Conservation (phyloP, 1,284 basidiomycete genomes). For the Marasmius oreades region DNA sequence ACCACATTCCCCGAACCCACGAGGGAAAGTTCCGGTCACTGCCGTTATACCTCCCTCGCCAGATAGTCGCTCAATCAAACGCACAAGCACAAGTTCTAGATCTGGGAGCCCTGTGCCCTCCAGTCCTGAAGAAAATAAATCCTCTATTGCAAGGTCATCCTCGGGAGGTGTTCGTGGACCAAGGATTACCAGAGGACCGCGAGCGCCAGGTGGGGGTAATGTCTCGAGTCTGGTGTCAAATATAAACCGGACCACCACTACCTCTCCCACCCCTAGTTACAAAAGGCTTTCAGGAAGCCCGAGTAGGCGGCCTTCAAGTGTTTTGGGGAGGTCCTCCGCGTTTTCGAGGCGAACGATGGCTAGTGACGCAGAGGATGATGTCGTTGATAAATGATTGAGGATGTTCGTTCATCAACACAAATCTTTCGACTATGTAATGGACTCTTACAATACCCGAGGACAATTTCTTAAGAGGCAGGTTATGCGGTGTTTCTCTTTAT, state of each 20-base stretch:
- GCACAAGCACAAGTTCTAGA: constrained; percentile 32
- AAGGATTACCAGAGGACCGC: constrained; percentile 43
- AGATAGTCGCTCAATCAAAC: constrained; percentile 27
- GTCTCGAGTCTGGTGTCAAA: constrained; percentile 55
- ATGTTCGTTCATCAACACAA: background rate
- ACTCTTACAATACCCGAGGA: background rate
- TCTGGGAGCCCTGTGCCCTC: constrained; percentile 37
- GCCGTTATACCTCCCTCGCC: constrained; percentile 46
- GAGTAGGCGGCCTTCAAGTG: constrained; percentile 40
- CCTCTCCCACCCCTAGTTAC: constrained; percentile 30
- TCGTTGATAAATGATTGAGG: constrained; percentile 36
- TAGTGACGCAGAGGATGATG: constrained; percentile 76
- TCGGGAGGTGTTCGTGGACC: constrained; percentile 48
- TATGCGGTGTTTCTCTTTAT: background rate
- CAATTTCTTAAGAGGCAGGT: background rate
- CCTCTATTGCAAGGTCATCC: constrained; percentile 41
- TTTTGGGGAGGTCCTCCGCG: constrained; percentile 46
- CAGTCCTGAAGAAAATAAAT: constrained; percentile 29
- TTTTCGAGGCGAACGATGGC: constrained; percentile 75
- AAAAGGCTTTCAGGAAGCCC: constrained; percentile 44
- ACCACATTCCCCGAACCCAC: constrained; percentile 30
- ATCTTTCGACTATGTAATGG: background rate
- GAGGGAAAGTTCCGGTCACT: constrained; percentile 28
- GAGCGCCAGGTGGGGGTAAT: constrained; percentile 35
- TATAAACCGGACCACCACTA: constrained; percentile 46